phyloP scores from a whole-genome alignment of 2,329 filamentous ascomycete genomes.

The Colletotrichum lentis region DNA sequence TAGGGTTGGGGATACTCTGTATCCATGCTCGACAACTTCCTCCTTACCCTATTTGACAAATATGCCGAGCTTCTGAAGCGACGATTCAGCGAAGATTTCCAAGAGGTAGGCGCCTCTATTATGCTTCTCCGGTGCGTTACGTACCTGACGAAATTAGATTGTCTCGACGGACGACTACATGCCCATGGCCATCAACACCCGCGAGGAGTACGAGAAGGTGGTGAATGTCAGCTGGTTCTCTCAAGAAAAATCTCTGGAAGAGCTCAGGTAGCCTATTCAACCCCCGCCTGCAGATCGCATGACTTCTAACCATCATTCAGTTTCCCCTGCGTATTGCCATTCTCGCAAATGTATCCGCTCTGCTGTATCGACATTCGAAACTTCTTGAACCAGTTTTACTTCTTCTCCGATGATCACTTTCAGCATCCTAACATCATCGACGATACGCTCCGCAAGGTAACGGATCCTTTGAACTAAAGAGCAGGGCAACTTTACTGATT shows the following conservation, averaged over 20 bases:
- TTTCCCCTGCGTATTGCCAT: constrained; percentile 94
- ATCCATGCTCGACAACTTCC: constrained; percentile 79
- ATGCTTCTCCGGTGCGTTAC: constrained; percentile 9
- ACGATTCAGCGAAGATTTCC: constrained; percentile 93
- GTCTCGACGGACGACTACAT: constrained; percentile 98
- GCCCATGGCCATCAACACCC: constrained; percentile 95
- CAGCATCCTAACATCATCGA: constrained; percentile 90
- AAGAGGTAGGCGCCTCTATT: constrained; percentile 68
- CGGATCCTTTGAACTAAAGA: neutral
- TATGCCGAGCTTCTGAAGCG: constrained; percentile 91
- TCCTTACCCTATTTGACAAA: constrained; percentile 90
- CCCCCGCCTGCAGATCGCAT: neutral
- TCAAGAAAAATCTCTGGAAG: constrained; percentile 78
- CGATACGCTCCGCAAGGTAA: constrained; percentile 81
- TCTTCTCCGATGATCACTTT: constrained; percentile 96
- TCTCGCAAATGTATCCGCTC: constrained; percentile 98
- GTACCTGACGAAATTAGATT: constrained; percentile 55
- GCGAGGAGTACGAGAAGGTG: constrained; percentile 94
- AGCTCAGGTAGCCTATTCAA: constrained; percentile 68
- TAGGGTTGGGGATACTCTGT: constrained; percentile 92
- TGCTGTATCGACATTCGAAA: constrained; percentile 98
- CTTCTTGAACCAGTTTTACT: constrained; percentile 97
- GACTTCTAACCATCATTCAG: constrained; percentile 53
- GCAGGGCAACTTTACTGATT: neutral
- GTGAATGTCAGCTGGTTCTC: constrained; percentile 96